Evolutionary conservation across 805 yeast species (phyloP), one percentile per base, ranked within the genome.

Genomic region (Wickerhamiella azyma): DNA sequence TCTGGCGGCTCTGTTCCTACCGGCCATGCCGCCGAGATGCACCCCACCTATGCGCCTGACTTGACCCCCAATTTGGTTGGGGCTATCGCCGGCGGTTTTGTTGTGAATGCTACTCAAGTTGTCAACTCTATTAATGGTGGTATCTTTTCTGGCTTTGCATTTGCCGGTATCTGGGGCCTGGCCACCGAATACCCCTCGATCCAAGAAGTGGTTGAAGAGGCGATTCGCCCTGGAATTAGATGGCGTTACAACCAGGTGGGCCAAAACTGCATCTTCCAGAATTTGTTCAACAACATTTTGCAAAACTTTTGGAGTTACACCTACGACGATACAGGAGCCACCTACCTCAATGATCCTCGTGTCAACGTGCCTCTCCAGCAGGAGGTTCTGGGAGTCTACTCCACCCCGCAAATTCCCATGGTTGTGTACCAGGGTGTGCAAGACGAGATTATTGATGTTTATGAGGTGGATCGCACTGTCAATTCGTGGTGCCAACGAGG

Each of bases 1-100:
- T 49, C 52, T 37, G 52, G 52, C 1, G 52, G 52, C 41, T 43
- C 52, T 16, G 21, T 46, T 29, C 48, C 52, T 13, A 33, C 50
- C 9, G 52, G 51, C 7, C 55, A 59, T 57, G 59, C 60, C 14
- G 54, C 58, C 10, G 54, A 55, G 47, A 48, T 55, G 35, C 57
- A 52, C 29, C 30, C 37, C n/a, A 43, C 43, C 13, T 56, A 56
- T 24, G 58, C 58, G 3, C 58, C 60, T 2, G 57, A 55, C 28
- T 40, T 56, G 11, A 49, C 50, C n/a, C 19, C 17, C 2, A 37
- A 37, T 13, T 14, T 56, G 9, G 48, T 45, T 19, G 56, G 43
- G 3, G 56, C 46, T n/a, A 56, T 54, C 1, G 43, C 55, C 1
- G 60, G 60, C 14, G 57, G 56, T 9, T 38, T 37, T 28, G 47